Base-by-base conservation (phyloP, 352 stramenopile genomes). In the Pythium myriotylum region DNA sequence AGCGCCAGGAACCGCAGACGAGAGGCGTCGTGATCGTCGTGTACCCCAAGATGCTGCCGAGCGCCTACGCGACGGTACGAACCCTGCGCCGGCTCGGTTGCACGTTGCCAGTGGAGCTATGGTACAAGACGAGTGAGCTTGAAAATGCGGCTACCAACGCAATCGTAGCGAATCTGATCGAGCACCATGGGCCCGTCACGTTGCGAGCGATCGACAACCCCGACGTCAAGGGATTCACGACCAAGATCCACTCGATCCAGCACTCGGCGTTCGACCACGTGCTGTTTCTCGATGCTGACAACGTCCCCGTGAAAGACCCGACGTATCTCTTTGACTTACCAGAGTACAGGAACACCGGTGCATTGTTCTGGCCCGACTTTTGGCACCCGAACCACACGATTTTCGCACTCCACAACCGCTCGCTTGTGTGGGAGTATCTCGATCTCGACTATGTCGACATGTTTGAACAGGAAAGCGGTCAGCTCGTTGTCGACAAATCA, bases 361-460 rank as follows among this genome's bases (percentile, higher is more conserved):
- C 84, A 24, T 45, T 93, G 13, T 92, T 91, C 59, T 93, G 82
- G 82, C 83, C 83, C 8, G 83, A 92, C 45, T 89, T 89, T 54
- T 92, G 79, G 79, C 81, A 90, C 53, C 84, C 84, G 4, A 56
- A 73, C 20, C 76, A 83, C 49, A 89, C 79, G 39, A 88, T 88
- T 32, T 91, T 89, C 65, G 86, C 86, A 43, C 78, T 91, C 53
- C 77, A 89, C 51, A 48, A 59, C 45, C 66, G 73, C 7, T 88
- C 75, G 16, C 60, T 91, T 24, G 48, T 90, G 19, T 91, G 81
- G 79, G 59, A 86, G 59, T 72, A 87, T n/a, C 63, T 91, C 17
- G 71, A 87, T 48, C 65, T 90, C 41, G 47, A 69, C 12, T 82
- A 80, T 19, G 65, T 89, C 33, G 76, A 90, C 67, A 90, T 89